phyloP scores from a whole-genome alignment of 345 rosid genomes.

The Garcia nutans region DNA sequence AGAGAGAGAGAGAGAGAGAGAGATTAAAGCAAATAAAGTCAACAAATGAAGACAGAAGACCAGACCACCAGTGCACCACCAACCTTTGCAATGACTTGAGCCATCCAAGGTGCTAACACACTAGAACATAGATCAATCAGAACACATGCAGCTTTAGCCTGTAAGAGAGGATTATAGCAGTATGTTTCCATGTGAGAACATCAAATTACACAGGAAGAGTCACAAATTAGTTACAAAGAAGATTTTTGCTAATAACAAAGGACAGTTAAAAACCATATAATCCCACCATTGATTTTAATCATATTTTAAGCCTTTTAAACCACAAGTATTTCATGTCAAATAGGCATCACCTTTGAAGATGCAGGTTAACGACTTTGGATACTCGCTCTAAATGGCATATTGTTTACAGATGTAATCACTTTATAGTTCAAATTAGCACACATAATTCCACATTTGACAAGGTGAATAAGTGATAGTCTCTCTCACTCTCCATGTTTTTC shows the following conservation, averaged over 20 bases:
- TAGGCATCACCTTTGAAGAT: not conserved
- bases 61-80: constrained; percentile 16
- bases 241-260: not conserved
- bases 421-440: not conserved
- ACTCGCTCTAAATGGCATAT: not conserved
- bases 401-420: not conserved
- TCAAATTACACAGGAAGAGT: not conserved
- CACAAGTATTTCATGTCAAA: not conserved
- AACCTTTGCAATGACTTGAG: constrained; percentile 77
- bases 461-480: not conserved
- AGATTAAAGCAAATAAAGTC: not conserved
- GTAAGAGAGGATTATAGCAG: constrained; percentile 28
- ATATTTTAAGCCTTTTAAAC: not conserved
- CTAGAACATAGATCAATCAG: constrained; percentile 74
- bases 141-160: constrained; percentile 86
- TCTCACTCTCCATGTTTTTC: not conserved
- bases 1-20: not conserved
- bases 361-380: not conserved
- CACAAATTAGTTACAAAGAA: not conserved
- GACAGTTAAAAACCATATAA: not conserved
- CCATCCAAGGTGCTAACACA: constrained; percentile 73
- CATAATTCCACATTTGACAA: not conserved
- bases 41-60: not conserved
- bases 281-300: not conserved
- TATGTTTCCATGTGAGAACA: constrained; percentile 7